Evolutionary conservation across 176 grass and related monocot species (phyloP), one percentile per base, ranked within the genome.

Genomic region (Pontederia paniculata): DNA sequence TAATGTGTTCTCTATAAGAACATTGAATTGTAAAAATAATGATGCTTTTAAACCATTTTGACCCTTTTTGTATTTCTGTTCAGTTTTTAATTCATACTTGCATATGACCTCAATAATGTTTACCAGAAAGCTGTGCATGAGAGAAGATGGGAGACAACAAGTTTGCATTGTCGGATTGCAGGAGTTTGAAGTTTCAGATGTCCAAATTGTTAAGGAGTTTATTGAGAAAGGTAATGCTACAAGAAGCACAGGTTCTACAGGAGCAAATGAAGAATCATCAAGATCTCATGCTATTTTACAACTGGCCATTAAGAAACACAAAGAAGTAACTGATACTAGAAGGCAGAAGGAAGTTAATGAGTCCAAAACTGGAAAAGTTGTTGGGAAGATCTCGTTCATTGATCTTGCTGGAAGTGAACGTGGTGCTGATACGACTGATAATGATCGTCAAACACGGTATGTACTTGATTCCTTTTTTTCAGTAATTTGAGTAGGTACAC

Each of bases 401-500:
- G 93, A 98, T 78, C 86, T 98, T 66, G 93, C 93, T 54, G 93
- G 93, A 57, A 98, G 86, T n/a, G 93, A 98, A 58, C 93, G 93
- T 67, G 93, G 93, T 37, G 93, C 93, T 63, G 93, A 98, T 81
- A 98, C 93, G 54, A 98, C 93, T 15, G 93, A 98, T 16, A 98
- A 98, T 43, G 86, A 98, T 60, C 78, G 93, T 53, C 93, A 84
- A 58, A 98, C 93, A 66, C 83, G 93, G 93, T 98, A 9, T 16
- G 66, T 61, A 9, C 42, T 23, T 7, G 3, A 21, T 9, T 31
- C 4, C 48, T 57, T 68, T 55, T 48, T 69, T 0, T 23, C 17
- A 53, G 28, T 53, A 25, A 42, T 52, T 42, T 16, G 9, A 42
- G 19, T 21, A 13, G 7, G 14, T 49, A 7, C 19, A 15, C 12